Evolutionary conservation across 306 rosid species (phyloP), one percentile per base, ranked within the genome.

Genomic region (Corylus americana): DNA sequence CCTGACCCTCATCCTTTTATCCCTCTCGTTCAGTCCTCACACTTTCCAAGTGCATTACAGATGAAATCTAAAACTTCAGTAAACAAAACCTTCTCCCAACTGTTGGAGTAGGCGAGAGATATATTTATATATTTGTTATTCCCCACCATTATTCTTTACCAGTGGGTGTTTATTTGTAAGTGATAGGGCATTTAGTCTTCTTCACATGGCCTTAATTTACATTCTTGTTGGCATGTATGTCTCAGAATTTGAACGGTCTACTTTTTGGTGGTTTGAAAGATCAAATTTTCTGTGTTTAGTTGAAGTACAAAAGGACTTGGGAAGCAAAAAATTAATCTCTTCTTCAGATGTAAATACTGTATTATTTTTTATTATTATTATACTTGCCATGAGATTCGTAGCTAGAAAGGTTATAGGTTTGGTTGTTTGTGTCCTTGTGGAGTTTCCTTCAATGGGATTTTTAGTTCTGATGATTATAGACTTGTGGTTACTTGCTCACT

Each of bases 31-130:
- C 45, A 42, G 45, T 5, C 45, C 45, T 42, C 7, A 1, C 45
- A 42, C 45, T 42, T 42, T 42, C 71, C 77, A 37, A 54, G 64
- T 68, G 11, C 49, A 31, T 54, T 45, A 61, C 42, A 69, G 70
- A 6, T 49, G 49, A 75, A 66, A 50, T 57, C 42, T 48, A 53
- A 44, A 37, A 59, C 78, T 71, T 73, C 25, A 11, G 50, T 70
- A 70, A 59, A 54, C 74, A 14, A 82, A 55, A 44, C n/a, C 75
- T 73, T 73, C 49, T 73, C 80, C 70, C 50, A 48, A 64, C 62
- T 71, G 13, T 72, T 39, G 74, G 48, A 49, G 79, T 58, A 47
- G 73, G 25, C 55, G 5, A 50, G 74, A 59, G 35, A 59, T 59
- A 59, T 22, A 59, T 42, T 59, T 11, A 14, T 63, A 31, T 7